These are phyloP conservation scores for Nicotiana undulata DNA, from an alignment of 257 asterid species.

Conservation along the genomic window DNA sequence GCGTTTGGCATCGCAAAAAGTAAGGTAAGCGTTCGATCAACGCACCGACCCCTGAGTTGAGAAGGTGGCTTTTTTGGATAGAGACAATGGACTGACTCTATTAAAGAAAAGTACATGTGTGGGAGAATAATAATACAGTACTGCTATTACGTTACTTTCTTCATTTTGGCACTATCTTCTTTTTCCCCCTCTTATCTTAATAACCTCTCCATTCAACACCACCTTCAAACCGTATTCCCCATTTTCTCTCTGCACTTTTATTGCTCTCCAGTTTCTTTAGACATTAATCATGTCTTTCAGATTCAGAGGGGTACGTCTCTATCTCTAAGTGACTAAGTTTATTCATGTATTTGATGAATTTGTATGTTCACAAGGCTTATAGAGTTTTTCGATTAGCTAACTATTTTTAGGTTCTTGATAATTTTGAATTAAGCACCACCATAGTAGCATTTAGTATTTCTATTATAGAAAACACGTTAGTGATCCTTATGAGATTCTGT, in stretches of 20 bases:
- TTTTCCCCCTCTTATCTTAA: not conserved
- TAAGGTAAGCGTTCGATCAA: slow-evolving; percentile 16
- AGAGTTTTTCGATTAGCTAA: too few relatives aligned
- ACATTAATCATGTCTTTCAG: slow-evolving; percentile 28
- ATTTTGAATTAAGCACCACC: not conserved
- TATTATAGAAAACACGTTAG: not conserved
- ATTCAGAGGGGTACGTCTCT: slow-evolving; percentile 29
- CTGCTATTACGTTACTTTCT: not conserved
- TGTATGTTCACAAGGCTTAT: not conserved
- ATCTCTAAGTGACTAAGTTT: not conserved
- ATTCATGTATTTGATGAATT: not conserved
- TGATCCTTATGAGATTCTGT: not conserved
- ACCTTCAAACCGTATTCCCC: not conserved
- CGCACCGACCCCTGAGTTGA: slow-evolving; percentile 13
- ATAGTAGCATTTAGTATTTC: not conserved
- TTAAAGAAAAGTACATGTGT: not conserved
- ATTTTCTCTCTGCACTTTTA: slow-evolving; percentile 2
- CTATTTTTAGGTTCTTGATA: not conserved
- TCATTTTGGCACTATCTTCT: slow-evolving; percentile 10
- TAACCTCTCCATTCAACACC: slow-evolving; percentile 5
- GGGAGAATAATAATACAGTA: not conserved
- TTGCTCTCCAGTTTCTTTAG: not conserved
- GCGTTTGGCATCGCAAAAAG: not conserved
- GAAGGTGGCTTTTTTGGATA: not conserved
- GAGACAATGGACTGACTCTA: not conserved